A percentile compares a stretch with the other conserved stretches of the same genome.
These are phyloP conservation scores for Fraxinus quadrangulata DNA, from an alignment of 257 asterid genomes.

Conservation along the genomic window DNA sequence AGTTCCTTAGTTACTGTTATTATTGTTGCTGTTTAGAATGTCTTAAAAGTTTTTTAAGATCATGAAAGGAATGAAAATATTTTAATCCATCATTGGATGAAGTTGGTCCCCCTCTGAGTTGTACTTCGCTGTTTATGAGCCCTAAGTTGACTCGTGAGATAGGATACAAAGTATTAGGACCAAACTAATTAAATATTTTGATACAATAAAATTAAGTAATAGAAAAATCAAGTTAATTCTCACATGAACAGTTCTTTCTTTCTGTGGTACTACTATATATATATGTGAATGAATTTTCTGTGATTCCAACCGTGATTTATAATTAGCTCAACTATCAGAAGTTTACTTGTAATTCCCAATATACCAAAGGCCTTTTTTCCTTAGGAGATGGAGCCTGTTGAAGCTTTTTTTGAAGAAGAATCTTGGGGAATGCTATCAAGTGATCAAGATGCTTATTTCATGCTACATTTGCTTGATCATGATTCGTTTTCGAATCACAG, in stretches of 20 bases:
- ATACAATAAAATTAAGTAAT: conserved; percentile 12
- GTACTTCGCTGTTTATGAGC: conserved; percentile 43
- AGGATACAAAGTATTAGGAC: conserved; percentile 29
- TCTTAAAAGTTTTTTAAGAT: conserved; percentile 26
- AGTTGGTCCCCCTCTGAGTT: conserved; percentile 36
- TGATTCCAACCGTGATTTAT: conserved; percentile 24
- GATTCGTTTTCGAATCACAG: conserved; percentile 7
- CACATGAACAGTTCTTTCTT: conserved; percentile 18
- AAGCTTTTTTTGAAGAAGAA: conserved; percentile 41
- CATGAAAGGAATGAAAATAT: conserved; percentile 16
- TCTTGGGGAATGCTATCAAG: conserved; percentile 39
- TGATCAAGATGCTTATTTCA: conserved; percentile 38
- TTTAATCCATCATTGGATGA: conserved; percentile 38
- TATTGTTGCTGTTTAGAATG: conserved; percentile 1
- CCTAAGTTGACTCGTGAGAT: conserved; percentile 34
- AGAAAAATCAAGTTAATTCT: conserved; percentile 36
- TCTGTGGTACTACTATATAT: conserved; percentile 29
- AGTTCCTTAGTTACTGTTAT: too few relatives aligned
- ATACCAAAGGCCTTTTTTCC: conserved; percentile 3
- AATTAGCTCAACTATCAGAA: background rate
- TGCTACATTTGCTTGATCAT: conserved; percentile 29
- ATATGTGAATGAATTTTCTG: conserved; percentile 20
- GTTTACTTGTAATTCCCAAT: background rate
- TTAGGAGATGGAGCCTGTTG: conserved; percentile 36
- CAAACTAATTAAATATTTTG: conserved; percentile 20